A percentile compares a stretch with the other conserved stretches of the same genome.
These are phyloP conservation scores for Miscanthus sacchariflorus DNA, from an alignment of 202 grass and related monocot species.

Conservation along the genomic window DNA sequence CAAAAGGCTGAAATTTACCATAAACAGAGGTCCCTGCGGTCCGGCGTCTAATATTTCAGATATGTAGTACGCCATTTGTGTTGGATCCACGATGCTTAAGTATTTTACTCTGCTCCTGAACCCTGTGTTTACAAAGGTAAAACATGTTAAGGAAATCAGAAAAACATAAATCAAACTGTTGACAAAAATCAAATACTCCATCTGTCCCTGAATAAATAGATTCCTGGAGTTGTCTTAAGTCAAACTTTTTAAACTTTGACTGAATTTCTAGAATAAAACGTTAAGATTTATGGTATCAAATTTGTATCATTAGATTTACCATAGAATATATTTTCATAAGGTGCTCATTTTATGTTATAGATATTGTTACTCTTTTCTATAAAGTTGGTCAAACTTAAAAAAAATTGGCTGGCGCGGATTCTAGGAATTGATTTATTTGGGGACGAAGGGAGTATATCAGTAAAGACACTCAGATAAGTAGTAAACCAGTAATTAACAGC, in stretches of 20 bases:
- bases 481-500: background rate
- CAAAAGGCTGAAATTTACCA: slow-evolving; percentile 61
- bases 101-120: slow-evolving; percentile 96
- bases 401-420: no score
- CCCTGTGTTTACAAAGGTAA: slow-evolving; percentile 62
- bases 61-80: slow-evolving; percentile 78
- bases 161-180: slow-evolving; percentile 22
- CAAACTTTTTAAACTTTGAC: no score
- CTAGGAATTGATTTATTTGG: no score
- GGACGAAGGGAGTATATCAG: background rate
- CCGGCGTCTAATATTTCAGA: slow-evolving; percentile 92
- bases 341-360: no score
- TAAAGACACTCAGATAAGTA: slow-evolving; percentile 2
- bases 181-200: slow-evolving; percentile 5
- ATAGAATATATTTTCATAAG: no score
- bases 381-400: no score
- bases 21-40: slow-evolving; percentile 81
- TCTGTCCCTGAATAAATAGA: no score
- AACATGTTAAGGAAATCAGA: slow-evolving; percentile 13
- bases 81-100: slow-evolving; percentile 77
- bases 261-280: no score
- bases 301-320: no score
- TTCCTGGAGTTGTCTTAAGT: no score
- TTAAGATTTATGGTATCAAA: no score
- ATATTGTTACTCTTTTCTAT: no score